Conservation (phyloP, 129 eudicot genomes). For the Flaveria trinervia region DNA sequence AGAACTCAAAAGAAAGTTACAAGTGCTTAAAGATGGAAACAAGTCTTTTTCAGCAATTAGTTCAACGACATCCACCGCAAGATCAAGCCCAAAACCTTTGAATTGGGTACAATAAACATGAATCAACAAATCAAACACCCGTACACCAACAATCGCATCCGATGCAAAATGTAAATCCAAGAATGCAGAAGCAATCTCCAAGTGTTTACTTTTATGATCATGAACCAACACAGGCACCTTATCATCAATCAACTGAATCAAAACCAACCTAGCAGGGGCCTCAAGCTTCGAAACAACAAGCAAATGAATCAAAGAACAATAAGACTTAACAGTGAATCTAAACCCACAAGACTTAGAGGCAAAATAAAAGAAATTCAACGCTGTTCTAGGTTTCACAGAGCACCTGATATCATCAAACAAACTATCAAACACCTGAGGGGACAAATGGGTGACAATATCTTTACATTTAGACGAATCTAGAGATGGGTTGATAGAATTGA, state of each 20-base stretch:
- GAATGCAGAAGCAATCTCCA: conserved; percentile 51
- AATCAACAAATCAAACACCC: conserved; percentile 59
- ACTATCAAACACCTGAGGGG: conserved; percentile 58
- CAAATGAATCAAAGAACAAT: conserved; percentile 72
- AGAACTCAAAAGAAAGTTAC: conserved; percentile 54
- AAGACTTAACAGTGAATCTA: conserved; percentile 59
- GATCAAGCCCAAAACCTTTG: conserved; percentile 46
- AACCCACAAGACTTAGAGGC: conserved; percentile 44
- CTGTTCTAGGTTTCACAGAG: conserved; percentile 50
- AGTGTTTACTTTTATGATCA: conserved; percentile 41
- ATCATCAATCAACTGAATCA: conserved; percentile 63
- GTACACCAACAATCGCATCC: conserved; percentile 18
- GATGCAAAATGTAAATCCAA: conserved; percentile 33
- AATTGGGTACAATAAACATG: conserved; percentile 67
- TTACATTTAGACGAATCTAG: conserved; percentile 52
- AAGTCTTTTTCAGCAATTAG: conserved; percentile 44
- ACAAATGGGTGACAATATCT: conserved; percentile 49
- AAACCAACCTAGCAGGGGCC: conserved; percentile 62
- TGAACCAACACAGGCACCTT: conserved; percentile 48
- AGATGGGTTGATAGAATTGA: conserved; percentile 60
- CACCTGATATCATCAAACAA: conserved; percentile 47
- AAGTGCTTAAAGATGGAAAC: conserved; percentile 66
- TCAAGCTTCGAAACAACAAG: conserved; percentile 46
- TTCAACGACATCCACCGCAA: conserved; percentile 54
- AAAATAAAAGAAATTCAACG: conserved; percentile 58